These are phyloP conservation scores for Fusarium domesticum DNA, from an alignment of 2,329 filamentous ascomycete genomes.

Conservation along the genomic window DNA sequence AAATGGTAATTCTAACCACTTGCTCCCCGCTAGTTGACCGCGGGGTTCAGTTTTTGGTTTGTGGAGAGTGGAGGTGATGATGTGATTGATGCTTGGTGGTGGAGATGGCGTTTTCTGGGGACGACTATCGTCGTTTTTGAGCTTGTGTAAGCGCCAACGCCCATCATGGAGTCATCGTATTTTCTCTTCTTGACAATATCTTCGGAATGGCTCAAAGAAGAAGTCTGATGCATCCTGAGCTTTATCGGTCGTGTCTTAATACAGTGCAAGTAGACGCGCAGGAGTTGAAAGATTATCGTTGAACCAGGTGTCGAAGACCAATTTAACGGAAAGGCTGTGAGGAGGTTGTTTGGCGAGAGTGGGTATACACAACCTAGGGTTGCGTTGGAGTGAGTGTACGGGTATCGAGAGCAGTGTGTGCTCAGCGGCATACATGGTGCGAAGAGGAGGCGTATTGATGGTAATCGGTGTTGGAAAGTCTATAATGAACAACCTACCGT, in stretches of 20 bases:
- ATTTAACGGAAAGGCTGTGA: slow-evolving; percentile 53
- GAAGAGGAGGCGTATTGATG: slow-evolving; percentile 58
- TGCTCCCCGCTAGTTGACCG: neutral
- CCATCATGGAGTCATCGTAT: too few species aligned
- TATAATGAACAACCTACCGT: slow-evolving; percentile 63
- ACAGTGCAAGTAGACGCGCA: too few species aligned
- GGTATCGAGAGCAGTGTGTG: slow-evolving; percentile 62
- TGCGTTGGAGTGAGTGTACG: slow-evolving; percentile 66
- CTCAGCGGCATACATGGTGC: slow-evolving; percentile 55
- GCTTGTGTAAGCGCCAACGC: too few species aligned
- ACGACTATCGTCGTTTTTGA: too few species aligned
- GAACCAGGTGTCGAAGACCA: too few species aligned
- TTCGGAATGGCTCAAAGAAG: too few species aligned
- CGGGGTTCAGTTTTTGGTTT: neutral
- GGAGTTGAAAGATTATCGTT: too few species aligned
- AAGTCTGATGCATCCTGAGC: too few species aligned
- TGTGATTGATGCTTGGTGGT: too few species aligned
- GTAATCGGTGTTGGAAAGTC: slow-evolving; percentile 62
- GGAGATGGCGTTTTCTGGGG: neutral
- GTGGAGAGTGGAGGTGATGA: too few species aligned
- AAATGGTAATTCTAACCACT: neutral
- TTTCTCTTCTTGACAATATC: too few species aligned
- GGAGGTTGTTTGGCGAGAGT: slow-evolving; percentile 50
- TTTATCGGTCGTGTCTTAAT: too few species aligned
- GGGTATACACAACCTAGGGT: slow-evolving; percentile 58